phyloP scores from a whole-genome alignment of 768 basidiomycete species.

The Tricholoma flavovirens region DNA sequence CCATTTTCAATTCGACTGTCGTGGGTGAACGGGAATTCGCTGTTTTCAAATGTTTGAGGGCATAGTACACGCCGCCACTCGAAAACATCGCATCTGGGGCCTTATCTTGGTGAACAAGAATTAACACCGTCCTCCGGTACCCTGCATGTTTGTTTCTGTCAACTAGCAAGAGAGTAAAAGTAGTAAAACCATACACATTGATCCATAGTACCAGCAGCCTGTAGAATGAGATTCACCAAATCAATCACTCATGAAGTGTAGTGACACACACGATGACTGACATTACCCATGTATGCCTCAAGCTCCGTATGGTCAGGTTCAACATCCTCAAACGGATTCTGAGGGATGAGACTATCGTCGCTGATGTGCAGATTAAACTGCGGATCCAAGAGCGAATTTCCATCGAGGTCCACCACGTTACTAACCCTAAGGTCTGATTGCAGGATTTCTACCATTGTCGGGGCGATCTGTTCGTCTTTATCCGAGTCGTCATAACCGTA shows the following conservation, averaged over 20 bases:
- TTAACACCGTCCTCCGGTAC: conserved; percentile 7
- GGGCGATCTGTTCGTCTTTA: not conserved
- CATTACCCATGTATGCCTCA: conserved; percentile 38
- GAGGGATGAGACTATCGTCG: conserved; percentile 26
- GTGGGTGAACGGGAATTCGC: not conserved
- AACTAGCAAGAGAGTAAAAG: not conserved
- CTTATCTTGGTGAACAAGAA: conserved; percentile 8
- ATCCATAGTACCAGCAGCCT: conserved; percentile 23
- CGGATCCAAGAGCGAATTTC: conserved; percentile 12
- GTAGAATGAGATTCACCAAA: not conserved
- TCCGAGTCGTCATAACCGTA: conserved; percentile 15
- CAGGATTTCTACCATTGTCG: conserved; percentile 21
- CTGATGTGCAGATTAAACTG: conserved; percentile 15
- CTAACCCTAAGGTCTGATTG: conserved; percentile 16
- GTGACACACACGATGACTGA: conserved; percentile 8
- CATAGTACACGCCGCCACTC: conserved; percentile 22
- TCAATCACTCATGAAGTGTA: conserved; percentile 1
- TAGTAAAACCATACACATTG: conserved; percentile 21
- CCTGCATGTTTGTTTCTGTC: not conserved
- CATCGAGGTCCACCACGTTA: conserved; percentile 28
- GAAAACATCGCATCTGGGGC: conserved; percentile 5
- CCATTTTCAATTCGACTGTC: not conserved
- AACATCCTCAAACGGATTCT: conserved; percentile 27
- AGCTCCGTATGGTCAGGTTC: conserved; percentile 31
- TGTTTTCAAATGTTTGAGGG: not conserved